A percentile compares a stretch with the other conserved stretches of the same genome.
Evolutionary conservation across 1,139 yeast species (phyloP).

Genomic region (Starmera stellimalicola): DNA sequence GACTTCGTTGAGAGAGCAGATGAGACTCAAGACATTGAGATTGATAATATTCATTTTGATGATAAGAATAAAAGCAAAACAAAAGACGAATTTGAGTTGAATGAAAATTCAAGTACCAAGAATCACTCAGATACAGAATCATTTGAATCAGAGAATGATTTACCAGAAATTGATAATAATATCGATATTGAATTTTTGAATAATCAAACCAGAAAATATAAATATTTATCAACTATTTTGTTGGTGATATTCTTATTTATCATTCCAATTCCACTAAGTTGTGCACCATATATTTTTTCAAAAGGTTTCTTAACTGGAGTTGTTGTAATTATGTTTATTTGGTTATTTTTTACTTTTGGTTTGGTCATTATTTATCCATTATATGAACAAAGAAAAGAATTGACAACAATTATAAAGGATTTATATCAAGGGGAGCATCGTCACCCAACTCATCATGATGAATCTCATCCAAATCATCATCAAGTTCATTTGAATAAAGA

Average conservation of each 20-base stretch:
- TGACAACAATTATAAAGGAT: constrained; percentile 4
- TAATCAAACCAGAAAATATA: constrained; percentile 12
- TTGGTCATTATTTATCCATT: constrained; percentile 22
- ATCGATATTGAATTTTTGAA: constrained; percentile 9
- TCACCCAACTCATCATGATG: neutral
- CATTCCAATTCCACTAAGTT: constrained; percentile 23
- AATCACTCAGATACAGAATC: constrained; percentile 6
- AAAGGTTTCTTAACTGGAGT: constrained; percentile 21
- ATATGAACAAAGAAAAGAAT: constrained; percentile 17
- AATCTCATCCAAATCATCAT: neutral
- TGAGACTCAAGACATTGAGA: neutral
- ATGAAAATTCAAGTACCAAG: neutral
- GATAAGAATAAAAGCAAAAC: too few relatives aligned
- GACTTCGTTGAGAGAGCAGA: neutral
- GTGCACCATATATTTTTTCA: constrained; percentile 21
- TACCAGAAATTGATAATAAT: constrained; percentile 2
- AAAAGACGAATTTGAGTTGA: neutral
- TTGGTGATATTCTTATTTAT: constrained; percentile 16
- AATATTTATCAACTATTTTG: constrained; percentile 7
- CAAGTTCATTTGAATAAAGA: neutral
- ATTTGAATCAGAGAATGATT: constrained; percentile 5
- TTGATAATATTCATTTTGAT: constrained; percentile 7
- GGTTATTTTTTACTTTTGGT: constrained; percentile 23
- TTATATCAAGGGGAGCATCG: neutral
- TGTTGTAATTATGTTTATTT: constrained; percentile 21